Evolutionary conservation across 768 basidiomycete genomes (phyloP).

Genomic region (Amanita pseudoporphyria): DNA sequence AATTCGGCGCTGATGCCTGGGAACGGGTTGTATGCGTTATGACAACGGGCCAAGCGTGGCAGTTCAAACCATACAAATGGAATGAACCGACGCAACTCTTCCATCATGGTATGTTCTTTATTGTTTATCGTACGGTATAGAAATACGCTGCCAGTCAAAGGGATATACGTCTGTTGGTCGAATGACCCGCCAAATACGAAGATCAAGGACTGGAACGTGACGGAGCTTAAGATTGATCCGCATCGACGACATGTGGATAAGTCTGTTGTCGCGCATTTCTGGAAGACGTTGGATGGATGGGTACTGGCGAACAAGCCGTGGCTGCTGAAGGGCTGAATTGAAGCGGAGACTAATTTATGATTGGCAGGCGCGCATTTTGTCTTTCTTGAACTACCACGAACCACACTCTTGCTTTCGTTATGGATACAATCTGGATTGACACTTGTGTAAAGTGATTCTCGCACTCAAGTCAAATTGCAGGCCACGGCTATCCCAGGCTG

Average conservation of each 20-base stretch:
- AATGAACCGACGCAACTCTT: slow-evolving; percentile 86
- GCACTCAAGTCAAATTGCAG: slow-evolving; percentile 11
- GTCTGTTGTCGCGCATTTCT: slow-evolving; percentile 90
- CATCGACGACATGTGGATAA: slow-evolving; percentile 89
- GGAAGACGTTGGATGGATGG: slow-evolving; percentile 88
- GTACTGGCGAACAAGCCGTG: slow-evolving; percentile 72
- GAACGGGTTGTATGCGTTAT: slow-evolving; percentile 95
- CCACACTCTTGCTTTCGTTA: background rate
- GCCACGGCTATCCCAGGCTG: background rate
- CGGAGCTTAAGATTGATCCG: slow-evolving; percentile 92
- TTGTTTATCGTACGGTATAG: background rate
- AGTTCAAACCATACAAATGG: slow-evolving; percentile 97
- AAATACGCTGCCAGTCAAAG: slow-evolving; percentile 58
- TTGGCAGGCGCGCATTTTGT: background rate
- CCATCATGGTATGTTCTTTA: slow-evolving; percentile 64
- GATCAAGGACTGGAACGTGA: slow-evolving; percentile 96
- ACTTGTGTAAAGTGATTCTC: background rate
- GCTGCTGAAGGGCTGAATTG: slow-evolving; percentile 34
- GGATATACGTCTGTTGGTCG: slow-evolving; percentile 90
- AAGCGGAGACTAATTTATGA: slow-evolving; percentile 1
- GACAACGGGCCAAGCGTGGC: slow-evolving; percentile 98
- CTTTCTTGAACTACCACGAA: background rate
- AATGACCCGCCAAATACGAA: slow-evolving; percentile 85
- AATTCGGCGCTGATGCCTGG: slow-evolving; percentile 92
- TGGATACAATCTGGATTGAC: background rate